Evolutionary conservation across 2,329 filamentous ascomycete genomes (phyloP), one percentile per base, ranked within the genome.

Genomic region (Septoria linicola): DNA sequence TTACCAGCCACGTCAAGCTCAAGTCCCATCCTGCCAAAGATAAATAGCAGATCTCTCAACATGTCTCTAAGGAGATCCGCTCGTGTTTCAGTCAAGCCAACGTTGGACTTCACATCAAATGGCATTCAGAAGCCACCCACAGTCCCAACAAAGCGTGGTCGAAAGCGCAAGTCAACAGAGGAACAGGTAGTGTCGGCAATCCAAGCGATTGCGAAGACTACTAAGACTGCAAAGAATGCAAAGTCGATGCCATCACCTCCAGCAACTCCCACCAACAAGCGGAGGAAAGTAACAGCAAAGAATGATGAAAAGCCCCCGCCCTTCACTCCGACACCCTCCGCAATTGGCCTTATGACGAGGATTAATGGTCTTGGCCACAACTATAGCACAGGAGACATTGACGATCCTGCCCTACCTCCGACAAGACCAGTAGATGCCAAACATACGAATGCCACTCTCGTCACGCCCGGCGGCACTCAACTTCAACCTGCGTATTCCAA

Each of bases 381-480:
- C 41, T 69, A 69, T 55, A 71, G 66, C 49, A 68, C 68, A 23
- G 70, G 68, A 17, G 72, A 73, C 50, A 67, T 71, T 32, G 68
- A 72, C 47, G 70, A 70, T 50, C 61, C 62, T 16, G 64, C 53
- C 3, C 63, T 65, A 3, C 62, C 65, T 6, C 47, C 59, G n/a
- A 52, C 49, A 1, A 79, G 84, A 19, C 77, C 85, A 1, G 84
- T 83, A 11, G 76, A 83, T 57, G 82, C 85, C 0, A 79, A 79
- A 58, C 71, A 74, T 11, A 87, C 85, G 36, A 89, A 89, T 66
- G 87, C 85, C 1, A 77, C 81, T 1, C 74, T 91, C 8, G 70
- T 88, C n/a, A 88, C 87, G 0, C 85, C 87, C 1, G 80, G 84
- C 64, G 84, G 85, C 2, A 86, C 83, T 2, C 77, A 81, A 37